Conservation (phyloP, 2,329 filamentous ascomycete species). For the Dryadomyces quercivorus region DNA sequence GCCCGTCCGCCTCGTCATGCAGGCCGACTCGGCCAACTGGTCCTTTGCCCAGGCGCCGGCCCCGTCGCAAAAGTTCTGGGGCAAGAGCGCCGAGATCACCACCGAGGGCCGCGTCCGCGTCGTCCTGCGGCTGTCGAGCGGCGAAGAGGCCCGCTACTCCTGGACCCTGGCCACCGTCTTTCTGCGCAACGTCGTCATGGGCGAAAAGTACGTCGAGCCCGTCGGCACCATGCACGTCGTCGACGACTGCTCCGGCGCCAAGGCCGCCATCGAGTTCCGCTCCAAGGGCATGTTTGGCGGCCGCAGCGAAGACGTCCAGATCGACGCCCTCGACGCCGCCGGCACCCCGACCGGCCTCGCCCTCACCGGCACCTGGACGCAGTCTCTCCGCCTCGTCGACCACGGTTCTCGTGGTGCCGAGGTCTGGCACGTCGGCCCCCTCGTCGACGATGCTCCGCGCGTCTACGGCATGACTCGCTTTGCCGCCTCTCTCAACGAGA, state of each 20-base stretch:
- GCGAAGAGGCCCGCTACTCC: constrained; percentile 67
- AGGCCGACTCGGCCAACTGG: constrained; percentile 80
- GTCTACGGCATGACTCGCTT: constrained; percentile 85
- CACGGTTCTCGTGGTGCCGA: constrained; percentile 43
- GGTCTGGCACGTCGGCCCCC: constrained; percentile 65
- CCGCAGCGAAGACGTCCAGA: constrained; percentile 75
- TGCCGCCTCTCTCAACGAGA: constrained; percentile 75
- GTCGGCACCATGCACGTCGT: constrained; percentile 78
- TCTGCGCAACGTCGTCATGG: constrained; percentile 89
- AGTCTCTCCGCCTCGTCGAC: constrained; percentile 49
- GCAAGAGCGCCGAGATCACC: constrained; percentile 87
- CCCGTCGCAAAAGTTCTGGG: constrained; percentile 96
- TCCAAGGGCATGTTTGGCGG: constrained; percentile 96
- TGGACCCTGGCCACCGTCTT: constrained; percentile 86
- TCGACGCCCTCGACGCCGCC: constrained; percentile 57
- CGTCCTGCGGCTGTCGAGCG: constrained; percentile 51
- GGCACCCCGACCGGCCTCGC: constrained; percentile 55
- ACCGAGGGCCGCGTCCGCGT: constrained; percentile 81
- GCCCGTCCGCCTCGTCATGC: constrained; percentile 83
- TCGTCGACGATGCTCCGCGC: constrained; percentile 67
- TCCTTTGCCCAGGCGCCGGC: constrained; percentile 77
- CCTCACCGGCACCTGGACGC: constrained; percentile 76
- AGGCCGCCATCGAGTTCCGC: constrained; percentile 82
- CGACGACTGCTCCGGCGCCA: constrained; percentile 74
- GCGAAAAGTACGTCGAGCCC: constrained; percentile 95